Evolutionary conservation across 768 basidiomycete species (phyloP).

Genomic region (Mycena alexandri): DNA sequence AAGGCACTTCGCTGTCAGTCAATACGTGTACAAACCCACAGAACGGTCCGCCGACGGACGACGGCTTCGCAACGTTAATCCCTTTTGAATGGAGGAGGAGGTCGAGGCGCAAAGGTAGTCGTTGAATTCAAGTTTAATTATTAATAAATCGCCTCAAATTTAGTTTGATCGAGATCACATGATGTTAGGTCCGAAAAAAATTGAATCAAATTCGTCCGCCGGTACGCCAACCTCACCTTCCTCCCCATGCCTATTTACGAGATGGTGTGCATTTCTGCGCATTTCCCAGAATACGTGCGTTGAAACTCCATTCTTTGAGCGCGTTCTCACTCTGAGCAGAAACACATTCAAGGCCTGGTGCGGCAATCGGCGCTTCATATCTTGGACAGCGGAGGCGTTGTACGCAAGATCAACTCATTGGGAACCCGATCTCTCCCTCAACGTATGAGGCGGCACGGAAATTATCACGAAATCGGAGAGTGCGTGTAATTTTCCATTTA

Average conservation of each 20-base stretch:
- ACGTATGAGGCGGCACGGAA: conserved; percentile 75
- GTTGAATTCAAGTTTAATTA: not conserved
- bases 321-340: conserved; percentile 53
- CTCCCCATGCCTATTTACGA: conserved; percentile 86
- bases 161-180: not conserved
- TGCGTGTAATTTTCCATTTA: conserved; percentile 56
- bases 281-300: conserved; percentile 80
- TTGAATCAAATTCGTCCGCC: not conserved
- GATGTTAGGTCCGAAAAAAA: not conserved
- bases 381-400: conserved; percentile 82
- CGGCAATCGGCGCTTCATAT: conserved; percentile 78
- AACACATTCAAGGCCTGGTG: conserved; percentile 81
- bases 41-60: too few relatives aligned
- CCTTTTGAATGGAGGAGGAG: too few relatives aligned
- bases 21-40: too few relatives aligned
- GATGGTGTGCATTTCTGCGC: conserved; percentile 85
- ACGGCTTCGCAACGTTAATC: too few relatives aligned
- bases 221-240: too few relatives aligned
- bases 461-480: conserved; percentile 77
- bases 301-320: not conserved
- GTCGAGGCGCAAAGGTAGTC: too few relatives aligned
- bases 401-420: conserved; percentile 82
- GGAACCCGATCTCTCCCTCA: conserved; percentile 82
- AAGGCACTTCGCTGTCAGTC: too few relatives aligned
- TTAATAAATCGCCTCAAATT: not conserved